Percentiles rank a stretch among this genome's conserved stretches.
Conservation (phyloP, 768 basidiomycete species). For the Amanita pallidorosea region DNA sequence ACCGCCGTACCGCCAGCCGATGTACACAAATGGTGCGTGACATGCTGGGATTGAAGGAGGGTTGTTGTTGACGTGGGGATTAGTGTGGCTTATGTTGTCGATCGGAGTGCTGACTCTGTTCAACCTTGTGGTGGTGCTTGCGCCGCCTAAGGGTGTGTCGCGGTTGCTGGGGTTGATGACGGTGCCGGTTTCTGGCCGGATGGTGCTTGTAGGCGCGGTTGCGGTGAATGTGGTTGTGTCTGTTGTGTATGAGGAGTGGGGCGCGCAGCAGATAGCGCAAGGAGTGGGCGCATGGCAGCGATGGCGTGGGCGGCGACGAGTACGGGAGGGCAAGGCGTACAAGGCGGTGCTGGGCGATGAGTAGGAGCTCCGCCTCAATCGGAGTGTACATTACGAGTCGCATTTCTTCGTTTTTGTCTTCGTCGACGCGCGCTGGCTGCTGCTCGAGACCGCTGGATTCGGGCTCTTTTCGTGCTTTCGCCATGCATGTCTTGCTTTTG, state of each 20-base stretch:
- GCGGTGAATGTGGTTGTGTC: constrained; percentile 62
- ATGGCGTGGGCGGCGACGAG: constrained; percentile 36
- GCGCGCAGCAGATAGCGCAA: constrained; percentile 43
- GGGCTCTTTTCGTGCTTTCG: constrained; percentile 27
- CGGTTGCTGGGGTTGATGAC: constrained; percentile 67
- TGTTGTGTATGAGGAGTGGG: constrained; percentile 71
- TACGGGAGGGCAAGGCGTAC: constrained; percentile 66
- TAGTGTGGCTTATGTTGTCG: constrained; percentile 77
- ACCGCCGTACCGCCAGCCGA: constrained; percentile 88
- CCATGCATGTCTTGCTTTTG: constrained; percentile 34
- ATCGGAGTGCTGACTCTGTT: constrained; percentile 58
- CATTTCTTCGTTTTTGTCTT: constrained; percentile 31
- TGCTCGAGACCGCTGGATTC: constrained; percentile 37
- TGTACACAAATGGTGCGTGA: constrained; percentile 85
- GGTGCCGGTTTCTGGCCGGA: constrained; percentile 57
- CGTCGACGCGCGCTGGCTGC: constrained; percentile 19
- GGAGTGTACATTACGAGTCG: too few species aligned
- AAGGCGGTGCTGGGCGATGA: constrained; percentile 59
- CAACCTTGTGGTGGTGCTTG: constrained; percentile 68
- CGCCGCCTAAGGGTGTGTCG: constrained; percentile 49
- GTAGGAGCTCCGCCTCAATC: background rate
- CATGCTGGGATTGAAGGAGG: background rate
- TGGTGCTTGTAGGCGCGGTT: constrained; percentile 58
- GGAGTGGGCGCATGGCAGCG: constrained; percentile 36
- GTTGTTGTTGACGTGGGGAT: background rate